A percentile compares a stretch with the other conserved stretches of the same genome.
These are phyloP conservation scores for Zygosaccharomyces siamensis DNA, from an alignment of 805 yeast species.

Conservation along the genomic window DNA sequence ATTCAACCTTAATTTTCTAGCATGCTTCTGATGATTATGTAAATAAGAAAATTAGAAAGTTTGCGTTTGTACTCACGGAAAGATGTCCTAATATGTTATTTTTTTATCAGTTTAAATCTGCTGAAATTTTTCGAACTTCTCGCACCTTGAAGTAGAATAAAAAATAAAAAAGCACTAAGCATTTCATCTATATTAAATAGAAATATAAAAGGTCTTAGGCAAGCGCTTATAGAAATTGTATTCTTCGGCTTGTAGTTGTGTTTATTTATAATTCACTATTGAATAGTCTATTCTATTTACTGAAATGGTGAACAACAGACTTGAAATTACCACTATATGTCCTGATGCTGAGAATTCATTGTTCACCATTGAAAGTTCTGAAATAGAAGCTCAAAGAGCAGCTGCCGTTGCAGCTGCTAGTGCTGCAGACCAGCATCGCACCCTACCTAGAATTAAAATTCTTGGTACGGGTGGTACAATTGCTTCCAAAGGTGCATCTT, in stretches of 20 bases:
- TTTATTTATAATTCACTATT: not conserved
- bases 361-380: conserved; percentile 24
- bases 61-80: not conserved
- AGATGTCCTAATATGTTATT: not conserved
- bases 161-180: not conserved
- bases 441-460: conserved; percentile 41
- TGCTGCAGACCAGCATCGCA: conserved; percentile 8
- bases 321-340: conserved; percentile 34
- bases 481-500: conserved; percentile 46
- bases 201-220: not conserved
- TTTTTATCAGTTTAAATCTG: not conserved
- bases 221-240: not conserved
- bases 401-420: conserved; percentile 5
- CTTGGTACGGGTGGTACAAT: conserved; percentile 59
- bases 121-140: not conserved
- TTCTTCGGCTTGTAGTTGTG: not conserved
- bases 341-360: conserved; percentile 32
- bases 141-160: not conserved
- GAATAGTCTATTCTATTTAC: not conserved
- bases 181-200: not conserved
- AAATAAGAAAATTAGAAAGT: not conserved
- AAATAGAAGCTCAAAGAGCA: conserved; percentile 6
- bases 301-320: conserved; percentile 26
- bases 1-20: not conserved
- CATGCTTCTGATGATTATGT: not conserved